Conservation (phyloP, 495 filamentous ascomycete genomes). For the Penicillium waksmanii region DNA sequence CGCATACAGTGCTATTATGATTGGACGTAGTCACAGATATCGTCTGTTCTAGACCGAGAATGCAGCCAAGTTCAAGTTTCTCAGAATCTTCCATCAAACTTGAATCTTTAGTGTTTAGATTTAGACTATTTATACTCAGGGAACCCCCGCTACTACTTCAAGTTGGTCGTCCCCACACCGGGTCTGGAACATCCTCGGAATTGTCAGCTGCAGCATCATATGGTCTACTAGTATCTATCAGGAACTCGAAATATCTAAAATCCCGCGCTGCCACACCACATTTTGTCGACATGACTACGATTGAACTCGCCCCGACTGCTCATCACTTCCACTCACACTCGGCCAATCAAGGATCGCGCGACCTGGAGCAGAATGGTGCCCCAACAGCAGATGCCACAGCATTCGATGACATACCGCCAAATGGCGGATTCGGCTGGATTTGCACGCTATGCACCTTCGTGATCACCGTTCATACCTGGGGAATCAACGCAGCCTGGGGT, state of each 20-base stretch:
- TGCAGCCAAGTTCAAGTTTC: background rate
- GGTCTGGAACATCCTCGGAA: too few relatives aligned
- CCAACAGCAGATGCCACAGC: background rate
- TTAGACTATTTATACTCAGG: too few relatives aligned
- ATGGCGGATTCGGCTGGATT: constrained; percentile 54
- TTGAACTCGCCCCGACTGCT: background rate
- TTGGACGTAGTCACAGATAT: background rate
- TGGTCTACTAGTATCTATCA: too few relatives aligned
- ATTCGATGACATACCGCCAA: constrained; percentile 13
- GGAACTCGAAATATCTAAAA: too few relatives aligned
- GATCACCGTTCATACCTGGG: constrained; percentile 50
- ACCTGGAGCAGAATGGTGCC: background rate
- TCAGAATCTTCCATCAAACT: too few relatives aligned
- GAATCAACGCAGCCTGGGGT: constrained; percentile 32
- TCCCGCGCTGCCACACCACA: too few relatives aligned
- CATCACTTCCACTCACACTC: background rate
- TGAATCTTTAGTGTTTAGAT: too few relatives aligned
- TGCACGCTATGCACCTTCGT: constrained; percentile 35
- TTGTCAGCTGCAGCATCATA: too few relatives aligned
- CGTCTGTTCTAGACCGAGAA: background rate
- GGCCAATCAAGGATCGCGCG: background rate
- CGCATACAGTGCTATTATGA: background rate
- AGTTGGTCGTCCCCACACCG: too few relatives aligned
- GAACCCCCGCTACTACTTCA: too few relatives aligned
- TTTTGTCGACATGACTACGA: background rate